A percentile compares a stretch with the other conserved stretches of the same genome.
phyloP scores from a whole-genome alignment of 441 rosid genomes.

The Flueggea neowawraea region DNA sequence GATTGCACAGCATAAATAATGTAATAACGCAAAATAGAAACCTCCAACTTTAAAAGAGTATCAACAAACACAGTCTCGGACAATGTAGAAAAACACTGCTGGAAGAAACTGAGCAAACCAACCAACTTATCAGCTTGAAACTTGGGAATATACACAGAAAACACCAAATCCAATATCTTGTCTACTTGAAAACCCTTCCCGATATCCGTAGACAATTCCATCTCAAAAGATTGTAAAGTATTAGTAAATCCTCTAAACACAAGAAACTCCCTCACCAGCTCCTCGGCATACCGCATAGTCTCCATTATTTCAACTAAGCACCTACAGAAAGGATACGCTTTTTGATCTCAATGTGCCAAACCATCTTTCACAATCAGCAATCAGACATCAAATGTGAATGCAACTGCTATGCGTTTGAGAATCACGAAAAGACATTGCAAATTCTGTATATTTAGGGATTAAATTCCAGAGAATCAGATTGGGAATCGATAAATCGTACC shows the following conservation, averaged over 20 bases:
- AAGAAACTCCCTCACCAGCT: conserved; percentile 68
- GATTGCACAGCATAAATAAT: conserved; percentile 43
- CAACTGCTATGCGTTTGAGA: too few species aligned
- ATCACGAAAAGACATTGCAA: too few species aligned
- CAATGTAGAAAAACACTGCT: conserved; percentile 47
- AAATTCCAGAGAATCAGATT: too few species aligned
- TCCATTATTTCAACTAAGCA: conserved; percentile 31
- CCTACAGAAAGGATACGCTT: background rate
- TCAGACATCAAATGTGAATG: too few species aligned
- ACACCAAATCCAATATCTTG: conserved; percentile 54
- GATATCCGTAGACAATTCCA: conserved; percentile 51
- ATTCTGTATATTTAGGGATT: too few species aligned
- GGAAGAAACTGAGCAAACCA: conserved; percentile 42
- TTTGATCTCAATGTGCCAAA: background rate
- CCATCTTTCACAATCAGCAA: too few species aligned
- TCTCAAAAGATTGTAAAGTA: conserved; percentile 57
- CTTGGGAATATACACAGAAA: conserved; percentile 49
- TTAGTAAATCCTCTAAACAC: conserved; percentile 62
- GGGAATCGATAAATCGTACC: too few species aligned
- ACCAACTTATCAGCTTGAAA: conserved; percentile 52
- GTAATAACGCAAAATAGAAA: conserved; percentile 49
- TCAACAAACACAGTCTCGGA: conserved; percentile 32
- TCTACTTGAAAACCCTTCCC: conserved; percentile 59
- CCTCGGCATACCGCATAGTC: conserved; percentile 66
- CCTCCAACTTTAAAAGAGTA: conserved; percentile 49